Evolutionary conservation across 2,329 filamentous ascomycete species (phyloP).

Genomic region (Ophiostoma sp.): DNA sequence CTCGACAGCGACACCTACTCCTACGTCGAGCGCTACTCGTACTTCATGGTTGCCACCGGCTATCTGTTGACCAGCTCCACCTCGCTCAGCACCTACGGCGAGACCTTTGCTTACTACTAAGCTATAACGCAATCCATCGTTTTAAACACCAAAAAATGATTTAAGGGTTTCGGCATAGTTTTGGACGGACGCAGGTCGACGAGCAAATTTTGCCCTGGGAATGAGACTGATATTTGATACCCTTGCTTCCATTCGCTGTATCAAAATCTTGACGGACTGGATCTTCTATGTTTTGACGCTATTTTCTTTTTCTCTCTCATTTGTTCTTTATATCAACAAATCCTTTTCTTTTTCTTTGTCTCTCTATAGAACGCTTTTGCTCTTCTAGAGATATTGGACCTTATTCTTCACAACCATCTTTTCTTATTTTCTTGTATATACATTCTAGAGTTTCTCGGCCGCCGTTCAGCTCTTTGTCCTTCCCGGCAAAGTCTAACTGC

Average conservation of each 20-base stretch:
- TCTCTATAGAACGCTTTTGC: neutral
- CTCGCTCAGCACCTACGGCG: conserved; percentile 44
- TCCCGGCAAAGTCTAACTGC: neutral
- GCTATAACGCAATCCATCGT: neutral
- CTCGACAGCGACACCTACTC: conserved; percentile 44
- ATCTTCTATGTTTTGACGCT: conserved; percentile 14
- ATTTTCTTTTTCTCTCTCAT: conserved; percentile 12
- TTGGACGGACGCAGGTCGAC: conserved; percentile 9
- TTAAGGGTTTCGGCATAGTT: conserved; percentile 13
- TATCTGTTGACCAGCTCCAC: conserved; percentile 40
- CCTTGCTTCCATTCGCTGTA: conserved; percentile 21
- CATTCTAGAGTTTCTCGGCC: conserved; percentile 9
- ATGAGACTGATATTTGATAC: conserved; percentile 25
- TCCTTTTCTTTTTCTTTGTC: conserved; percentile 9
- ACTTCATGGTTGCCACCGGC: conserved; percentile 48
- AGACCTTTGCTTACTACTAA: conserved; percentile 43
- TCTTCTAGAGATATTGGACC: neutral
- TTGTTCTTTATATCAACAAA: conserved; percentile 10
- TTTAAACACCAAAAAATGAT: neutral
- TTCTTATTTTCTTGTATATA: conserved; percentile 14
- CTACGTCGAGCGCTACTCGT: conserved; percentile 53
- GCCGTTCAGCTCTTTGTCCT: neutral
- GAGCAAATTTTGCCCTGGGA: conserved; percentile 17
- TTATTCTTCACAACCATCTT: conserved; percentile 16
- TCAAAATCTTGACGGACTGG: conserved; percentile 4